A percentile compares a stretch with the other conserved stretches of the same genome.
These are phyloP conservation scores for Solanum hybrid DNA, from an alignment of 305 asterid genomes.

Conservation along the genomic window DNA sequence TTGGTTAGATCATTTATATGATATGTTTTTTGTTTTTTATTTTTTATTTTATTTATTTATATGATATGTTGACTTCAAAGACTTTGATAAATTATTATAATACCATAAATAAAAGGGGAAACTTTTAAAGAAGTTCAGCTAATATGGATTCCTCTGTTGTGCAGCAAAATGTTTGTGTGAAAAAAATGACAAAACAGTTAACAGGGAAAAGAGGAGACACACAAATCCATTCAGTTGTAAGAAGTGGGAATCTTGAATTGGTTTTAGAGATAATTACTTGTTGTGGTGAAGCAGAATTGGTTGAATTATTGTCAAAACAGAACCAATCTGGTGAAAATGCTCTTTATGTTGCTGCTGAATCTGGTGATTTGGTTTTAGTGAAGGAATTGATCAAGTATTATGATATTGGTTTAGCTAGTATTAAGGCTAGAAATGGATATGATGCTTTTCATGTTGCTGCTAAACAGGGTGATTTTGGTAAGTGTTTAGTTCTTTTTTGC, in stretches of 20 bases:
- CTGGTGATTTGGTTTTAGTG: conserved; percentile 41
- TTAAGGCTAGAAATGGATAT: conserved; percentile 62
- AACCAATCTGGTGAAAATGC: conserved; percentile 70
- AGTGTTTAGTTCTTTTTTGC: background rate
- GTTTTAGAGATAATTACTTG: conserved; percentile 34
- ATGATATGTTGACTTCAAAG: background rate
- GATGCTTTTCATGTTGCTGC: conserved; percentile 85
- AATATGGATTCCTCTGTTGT: background rate
- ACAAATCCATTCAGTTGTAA: conserved; percentile 51
- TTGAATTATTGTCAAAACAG: conserved; percentile 41
- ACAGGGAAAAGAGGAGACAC: conserved; percentile 62
- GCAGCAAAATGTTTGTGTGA: background rate
- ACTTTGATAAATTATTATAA: background rate
- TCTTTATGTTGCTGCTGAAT: conserved; percentile 66
- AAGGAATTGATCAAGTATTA: conserved; percentile 47
- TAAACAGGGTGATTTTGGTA: conserved; percentile 59
- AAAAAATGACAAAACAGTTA: conserved; percentile 52
- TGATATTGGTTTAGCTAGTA: conserved; percentile 43
- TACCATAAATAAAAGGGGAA: background rate
- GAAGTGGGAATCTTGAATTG: conserved; percentile 40
- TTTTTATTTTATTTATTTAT: background rate
- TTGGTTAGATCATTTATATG: background rate
- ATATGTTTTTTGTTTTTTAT: background rate
- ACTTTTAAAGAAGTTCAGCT: background rate
- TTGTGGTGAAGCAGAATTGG: conserved; percentile 24